Evolutionary conservation across 2,329 filamentous ascomycete genomes (phyloP), one percentile per base, ranked within the genome.

Genomic region (Hypoxylon sp.): DNA sequence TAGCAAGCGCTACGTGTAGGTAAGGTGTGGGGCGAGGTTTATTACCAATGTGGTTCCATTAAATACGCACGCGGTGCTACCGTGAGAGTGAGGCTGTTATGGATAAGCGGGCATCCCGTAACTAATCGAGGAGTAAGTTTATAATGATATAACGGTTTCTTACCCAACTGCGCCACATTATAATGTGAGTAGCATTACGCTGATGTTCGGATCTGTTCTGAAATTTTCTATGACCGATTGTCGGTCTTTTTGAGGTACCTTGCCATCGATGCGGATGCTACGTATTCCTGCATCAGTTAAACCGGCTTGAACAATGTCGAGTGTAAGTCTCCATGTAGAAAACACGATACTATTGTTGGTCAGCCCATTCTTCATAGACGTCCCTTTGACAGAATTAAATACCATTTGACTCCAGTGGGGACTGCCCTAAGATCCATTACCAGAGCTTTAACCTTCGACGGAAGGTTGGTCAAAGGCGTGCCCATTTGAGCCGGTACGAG

Each of bases 131-230:
- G 13, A 37, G 35, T 15, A 6, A 17, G 5, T 17, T 27, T 27
- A 27, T 39, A 39, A 42, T n/a, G 37, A 6, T 15, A 42, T 42
- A 15, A 15, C n/a, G n/a, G n/a, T 10, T 37, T 53, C 81, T 74
- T 73, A 84, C 83, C 85, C 85, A 21, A 83, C 82, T n/a, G 84
- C 83, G 37, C 84, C 86, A 57, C 85, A 88, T 0, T 82, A 81
- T 1, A 87, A 73, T 0, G 53, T 46, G 24, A 56, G 39, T 2
- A 56, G 27, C 37, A 56, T 46, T 15, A 47, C 53, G 3, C 24
- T 19, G 24, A 56, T 24, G 11, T 11, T 21, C 3, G 37, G 24
- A 32, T 46, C 27, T 24, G 39, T 21, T 15, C 27, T 46, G 27
- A 56, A 56, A 21, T 10, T 32, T 2, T 82, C 69, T 0, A 87